These are phyloP conservation scores for Yamadazyma paraphyllophila DNA, from an alignment of 805 yeast genomes.

Conservation along the genomic window DNA sequence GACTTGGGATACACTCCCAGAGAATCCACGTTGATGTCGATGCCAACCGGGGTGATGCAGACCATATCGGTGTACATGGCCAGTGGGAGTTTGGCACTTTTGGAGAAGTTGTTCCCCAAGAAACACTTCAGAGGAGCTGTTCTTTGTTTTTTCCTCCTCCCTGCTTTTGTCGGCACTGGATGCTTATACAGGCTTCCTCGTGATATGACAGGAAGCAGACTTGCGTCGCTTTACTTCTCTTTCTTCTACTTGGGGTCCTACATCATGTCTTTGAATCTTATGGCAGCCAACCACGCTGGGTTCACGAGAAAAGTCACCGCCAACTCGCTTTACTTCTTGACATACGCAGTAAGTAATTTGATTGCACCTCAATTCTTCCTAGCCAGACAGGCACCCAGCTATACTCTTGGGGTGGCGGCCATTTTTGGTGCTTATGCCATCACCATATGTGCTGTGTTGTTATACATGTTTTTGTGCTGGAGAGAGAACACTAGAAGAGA, in stretches of 20 bases:
- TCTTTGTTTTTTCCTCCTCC: slow-evolving; percentile 6
- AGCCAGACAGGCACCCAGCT: slow-evolving; percentile 6
- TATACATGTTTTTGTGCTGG: slow-evolving; percentile 10
- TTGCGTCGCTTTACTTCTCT: slow-evolving; percentile 10
- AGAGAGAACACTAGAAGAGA: slow-evolving; percentile 10
- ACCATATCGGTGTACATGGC: slow-evolving; percentile 7
- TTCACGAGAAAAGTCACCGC: slow-evolving; percentile 10
- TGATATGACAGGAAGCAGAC: slow-evolving; percentile 1
- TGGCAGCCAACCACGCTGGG: slow-evolving; percentile 10
- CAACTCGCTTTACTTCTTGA: slow-evolving; percentile 6
- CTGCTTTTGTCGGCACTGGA: slow-evolving; percentile 11
- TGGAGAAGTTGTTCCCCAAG: slow-evolving; percentile 11
- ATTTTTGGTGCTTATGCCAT: slow-evolving; percentile 10
- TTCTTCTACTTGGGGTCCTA: slow-evolving; percentile 10
- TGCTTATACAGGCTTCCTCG: slow-evolving; percentile 10
- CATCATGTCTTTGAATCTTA: slow-evolving; percentile 8
- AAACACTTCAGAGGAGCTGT: slow-evolving; percentile 11
- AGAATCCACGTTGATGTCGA: slow-evolving; percentile 4
- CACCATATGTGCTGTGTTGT: slow-evolving; percentile 4
- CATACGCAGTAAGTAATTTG: slow-evolving; percentile 10
- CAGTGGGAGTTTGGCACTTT: slow-evolving; percentile 4
- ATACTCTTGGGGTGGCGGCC: slow-evolving; percentile 10
- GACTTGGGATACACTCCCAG: slow-evolving; percentile 16
- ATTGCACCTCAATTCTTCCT: slow-evolving; percentile 11
- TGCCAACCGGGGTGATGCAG: slow-evolving; percentile 11